phyloP scores from a whole-genome alignment of 352 stramenopile genomes.

The Globisporangium paroecandrum region DNA sequence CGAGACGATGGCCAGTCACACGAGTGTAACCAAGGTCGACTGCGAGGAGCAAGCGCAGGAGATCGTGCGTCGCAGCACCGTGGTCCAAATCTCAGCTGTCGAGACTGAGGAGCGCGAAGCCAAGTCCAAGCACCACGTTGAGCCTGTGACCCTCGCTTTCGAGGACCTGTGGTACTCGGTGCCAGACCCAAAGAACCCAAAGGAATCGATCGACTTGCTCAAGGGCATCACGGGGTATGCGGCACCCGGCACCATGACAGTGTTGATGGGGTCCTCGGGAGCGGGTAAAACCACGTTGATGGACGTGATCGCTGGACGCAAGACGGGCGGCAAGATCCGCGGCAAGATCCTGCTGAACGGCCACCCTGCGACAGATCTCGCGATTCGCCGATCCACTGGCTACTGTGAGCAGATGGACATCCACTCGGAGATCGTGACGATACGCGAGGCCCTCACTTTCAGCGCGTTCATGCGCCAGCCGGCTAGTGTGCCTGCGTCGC shows the following conservation, averaged over 20 bases:
- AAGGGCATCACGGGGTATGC: conserved; percentile 27
- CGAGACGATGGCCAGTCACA: conserved; percentile 13
- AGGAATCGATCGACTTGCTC: conserved; percentile 51
- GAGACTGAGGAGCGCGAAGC: not conserved
- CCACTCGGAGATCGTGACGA: conserved; percentile 84
- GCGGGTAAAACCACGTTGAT: conserved; percentile 88
- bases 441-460: conserved; percentile 88
- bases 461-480: conserved; percentile 73
- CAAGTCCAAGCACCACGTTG: conserved; percentile 8
- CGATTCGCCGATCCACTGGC: conserved; percentile 36
- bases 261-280: conserved; percentile 81
- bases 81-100: not conserved
- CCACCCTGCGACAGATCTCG: conserved; percentile 21
- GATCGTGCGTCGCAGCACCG: conserved; percentile 11
- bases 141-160: conserved; percentile 22
- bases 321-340: conserved; percentile 70
- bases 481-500: not conserved
- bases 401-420: conserved; percentile 88
- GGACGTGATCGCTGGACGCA: conserved; percentile 92
- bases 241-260: conserved; percentile 48
- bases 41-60: conserved; percentile 7
- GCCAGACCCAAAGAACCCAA: conserved; percentile 20
- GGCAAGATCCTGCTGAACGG: conserved; percentile 87
- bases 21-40: conserved; percentile 11
- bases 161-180: conserved; percentile 28